Conservation (phyloP, 768 basidiomycete species). For the Pulveroboletus frians region DNA sequence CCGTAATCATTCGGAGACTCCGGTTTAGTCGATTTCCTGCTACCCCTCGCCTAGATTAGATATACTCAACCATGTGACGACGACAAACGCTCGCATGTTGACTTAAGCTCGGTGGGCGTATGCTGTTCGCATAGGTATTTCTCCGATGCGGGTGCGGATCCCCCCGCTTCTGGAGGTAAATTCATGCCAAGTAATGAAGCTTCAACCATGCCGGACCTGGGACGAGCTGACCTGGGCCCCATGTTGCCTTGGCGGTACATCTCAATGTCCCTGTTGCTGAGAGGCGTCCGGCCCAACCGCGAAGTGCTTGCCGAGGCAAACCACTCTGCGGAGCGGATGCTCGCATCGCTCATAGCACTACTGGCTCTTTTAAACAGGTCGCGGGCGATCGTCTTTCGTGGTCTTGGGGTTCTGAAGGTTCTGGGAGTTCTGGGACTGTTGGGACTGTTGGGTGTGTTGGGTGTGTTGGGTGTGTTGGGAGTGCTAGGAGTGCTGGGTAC, state of each 20-base stretch:
- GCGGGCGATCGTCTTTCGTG: conserved; percentile 13
- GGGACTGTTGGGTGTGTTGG: conserved; percentile 5
- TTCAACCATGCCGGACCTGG: background rate
- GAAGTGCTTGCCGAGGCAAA: conserved; percentile 22
- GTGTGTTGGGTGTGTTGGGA: background rate
- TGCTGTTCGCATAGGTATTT: conserved; percentile 32
- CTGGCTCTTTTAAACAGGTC: conserved; percentile 19
- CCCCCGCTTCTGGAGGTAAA: background rate
- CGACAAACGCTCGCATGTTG: conserved; percentile 23
- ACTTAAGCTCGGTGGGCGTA: conserved; percentile 22
- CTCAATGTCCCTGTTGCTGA: conserved; percentile 23
- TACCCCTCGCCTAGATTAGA: conserved; percentile 25
- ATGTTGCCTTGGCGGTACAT: conserved; percentile 21
- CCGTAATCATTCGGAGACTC: background rate
- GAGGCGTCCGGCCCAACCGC: conserved; percentile 1
- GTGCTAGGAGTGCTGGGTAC: conserved; percentile 8
- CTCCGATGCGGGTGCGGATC: conserved; percentile 31
- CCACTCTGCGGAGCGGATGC: conserved; percentile 31
- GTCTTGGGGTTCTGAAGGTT: background rate
- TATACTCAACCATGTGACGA: conserved; percentile 29
- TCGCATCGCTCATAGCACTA: conserved; percentile 22
- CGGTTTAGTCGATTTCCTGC: background rate
- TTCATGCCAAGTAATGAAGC: background rate
- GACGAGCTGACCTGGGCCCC: conserved; percentile 4
- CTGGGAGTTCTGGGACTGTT: background rate